phyloP scores from a whole-genome alignment of 2,329 filamentous ascomycete genomes.

The Neonectria hederae region DNA sequence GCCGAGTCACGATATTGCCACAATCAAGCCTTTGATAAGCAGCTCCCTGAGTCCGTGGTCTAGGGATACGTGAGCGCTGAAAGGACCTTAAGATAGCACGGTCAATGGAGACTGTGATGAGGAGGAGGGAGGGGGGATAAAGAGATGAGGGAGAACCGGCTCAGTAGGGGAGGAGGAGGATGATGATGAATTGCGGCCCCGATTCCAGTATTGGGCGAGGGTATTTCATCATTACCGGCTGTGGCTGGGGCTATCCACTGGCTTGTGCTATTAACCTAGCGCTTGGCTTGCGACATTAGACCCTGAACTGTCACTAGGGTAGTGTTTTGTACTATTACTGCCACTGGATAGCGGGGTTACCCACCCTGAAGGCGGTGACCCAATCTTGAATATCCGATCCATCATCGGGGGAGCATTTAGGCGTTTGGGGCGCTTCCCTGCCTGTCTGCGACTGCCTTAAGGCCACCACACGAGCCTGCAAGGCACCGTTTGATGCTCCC shows the following conservation, averaged over 20 bases:
- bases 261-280: slow-evolving; percentile 5
- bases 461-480: slow-evolving; percentile 1
- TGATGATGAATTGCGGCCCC: not conserved
- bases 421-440: not conserved
- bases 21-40: not conserved
- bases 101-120: not conserved
- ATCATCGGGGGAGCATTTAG: not conserved
- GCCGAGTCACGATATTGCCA: not conserved
- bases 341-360: not conserved
- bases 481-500: not conserved
- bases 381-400: not conserved
- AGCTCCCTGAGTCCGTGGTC: not conserved
- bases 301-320: slow-evolving; percentile 1
- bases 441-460: not conserved
- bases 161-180: not conserved
- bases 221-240: slow-evolving; percentile 14
- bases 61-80: not conserved
- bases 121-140: not conserved
- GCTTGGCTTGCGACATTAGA: slow-evolving; percentile 2
- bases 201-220: not conserved
- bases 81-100: not conserved
- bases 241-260: slow-evolving; percentile 13
- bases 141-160: not conserved
- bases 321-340: not conserved
- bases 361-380: not conserved